phyloP scores from a whole-genome alignment of 345 rosid genomes.

The Clausena lansium region DNA sequence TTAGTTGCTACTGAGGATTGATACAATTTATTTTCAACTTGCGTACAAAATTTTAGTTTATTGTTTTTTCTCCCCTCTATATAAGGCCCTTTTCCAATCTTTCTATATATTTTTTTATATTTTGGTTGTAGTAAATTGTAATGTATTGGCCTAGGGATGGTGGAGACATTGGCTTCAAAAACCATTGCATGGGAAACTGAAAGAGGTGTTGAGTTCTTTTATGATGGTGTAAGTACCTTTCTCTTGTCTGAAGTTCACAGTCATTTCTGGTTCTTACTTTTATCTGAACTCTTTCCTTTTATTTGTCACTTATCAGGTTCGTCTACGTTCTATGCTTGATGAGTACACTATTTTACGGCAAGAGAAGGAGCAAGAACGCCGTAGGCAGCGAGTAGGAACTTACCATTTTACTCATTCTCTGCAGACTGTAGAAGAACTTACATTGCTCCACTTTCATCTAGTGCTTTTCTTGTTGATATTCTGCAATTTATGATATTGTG shows the following conservation, averaged over 20 bases:
- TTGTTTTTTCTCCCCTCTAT: background rate
- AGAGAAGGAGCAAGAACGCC: conserved; percentile 94
- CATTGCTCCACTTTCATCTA: background rate
- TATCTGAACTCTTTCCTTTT: conserved; percentile 10
- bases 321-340: conserved; percentile 85
- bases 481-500: background rate
- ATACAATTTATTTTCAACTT: background rate
- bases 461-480: background rate
- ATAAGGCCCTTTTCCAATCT: background rate
- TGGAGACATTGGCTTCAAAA: conserved; percentile 82
- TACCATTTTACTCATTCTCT: background rate
- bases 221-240: conserved; percentile 78
- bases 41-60: background rate
- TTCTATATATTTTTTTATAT: background rate
- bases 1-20: background rate
- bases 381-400: conserved; percentile 68
- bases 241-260: background rate
- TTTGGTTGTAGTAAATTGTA: background rate
- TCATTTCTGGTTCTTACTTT: background rate
- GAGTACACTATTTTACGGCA: conserved; percentile 69
- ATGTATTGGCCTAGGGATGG: conserved; percentile 51
- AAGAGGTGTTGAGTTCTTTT: conserved; percentile 69
- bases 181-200: conserved; percentile 89
- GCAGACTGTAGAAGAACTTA: background rate
- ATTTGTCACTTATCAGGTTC: conserved; percentile 46